phyloP scores from a whole-genome alignment of 1,284 basidiomycete genomes.

The Malassezia brasiliensis region DNA sequence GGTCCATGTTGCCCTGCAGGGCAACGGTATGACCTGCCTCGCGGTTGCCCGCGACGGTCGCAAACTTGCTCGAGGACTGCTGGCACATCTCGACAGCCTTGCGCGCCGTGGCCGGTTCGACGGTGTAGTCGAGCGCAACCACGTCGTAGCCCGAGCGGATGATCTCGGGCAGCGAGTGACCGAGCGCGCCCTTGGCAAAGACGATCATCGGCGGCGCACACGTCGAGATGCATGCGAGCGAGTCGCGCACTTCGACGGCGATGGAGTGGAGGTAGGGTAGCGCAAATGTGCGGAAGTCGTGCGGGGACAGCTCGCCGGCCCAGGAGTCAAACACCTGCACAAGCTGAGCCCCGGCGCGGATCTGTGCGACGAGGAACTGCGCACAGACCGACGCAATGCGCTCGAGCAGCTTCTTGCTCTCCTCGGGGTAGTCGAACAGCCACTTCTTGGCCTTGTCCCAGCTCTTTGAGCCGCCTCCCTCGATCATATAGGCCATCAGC shows the following conservation, averaged over 20 bases:
- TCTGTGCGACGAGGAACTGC: slow-evolving; percentile 45
- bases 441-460: slow-evolving; percentile 47
- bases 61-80: slow-evolving; percentile 22
- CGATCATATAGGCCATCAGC: slow-evolving; percentile 48
- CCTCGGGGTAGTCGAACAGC: slow-evolving; percentile 45
- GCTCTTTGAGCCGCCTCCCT: slow-evolving; percentile 43
- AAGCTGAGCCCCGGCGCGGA: slow-evolving; percentile 42
- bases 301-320: slow-evolving; percentile 47
- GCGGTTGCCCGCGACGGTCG: slow-evolving; percentile 20
- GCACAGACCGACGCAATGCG: slow-evolving; percentile 42
- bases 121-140: slow-evolving; percentile 42
- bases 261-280: slow-evolving; percentile 44
- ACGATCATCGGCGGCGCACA: slow-evolving; percentile 40
- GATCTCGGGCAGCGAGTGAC: slow-evolving; percentile 43
- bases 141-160: slow-evolving; percentile 46
- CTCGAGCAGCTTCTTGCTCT: slow-evolving; percentile 39
- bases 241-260: slow-evolving; percentile 36
- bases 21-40: slow-evolving; percentile 55
- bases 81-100: slow-evolving; percentile 27
- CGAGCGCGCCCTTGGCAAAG: slow-evolving; percentile 43
- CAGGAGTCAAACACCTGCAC: slow-evolving; percentile 48
- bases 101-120: slow-evolving; percentile 41
- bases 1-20: slow-evolving; percentile 90
- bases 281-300: slow-evolving; percentile 43
- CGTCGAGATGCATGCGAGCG: slow-evolving; percentile 32